Evolutionary conservation across 129 eudicot genomes (phyloP).

Genomic region (Silybum marianum): DNA sequence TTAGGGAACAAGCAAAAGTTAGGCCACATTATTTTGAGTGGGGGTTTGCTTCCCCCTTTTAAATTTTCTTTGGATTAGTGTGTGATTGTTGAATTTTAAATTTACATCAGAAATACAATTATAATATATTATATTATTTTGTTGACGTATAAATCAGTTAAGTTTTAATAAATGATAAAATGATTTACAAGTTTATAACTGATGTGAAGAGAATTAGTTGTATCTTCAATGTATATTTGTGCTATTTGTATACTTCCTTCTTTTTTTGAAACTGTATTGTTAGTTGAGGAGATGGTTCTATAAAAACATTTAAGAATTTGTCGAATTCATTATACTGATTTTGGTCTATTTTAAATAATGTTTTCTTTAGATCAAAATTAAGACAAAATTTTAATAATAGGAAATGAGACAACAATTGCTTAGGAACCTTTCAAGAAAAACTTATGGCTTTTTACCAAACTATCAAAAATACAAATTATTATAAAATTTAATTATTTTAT

Average conservation of each 20-base stretch:
- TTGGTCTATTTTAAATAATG: neutral
- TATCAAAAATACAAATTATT: neutral
- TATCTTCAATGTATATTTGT: neutral
- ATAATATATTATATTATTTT: neutral
- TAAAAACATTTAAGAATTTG: neutral
- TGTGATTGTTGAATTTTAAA: neutral
- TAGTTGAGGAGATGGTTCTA: neutral
- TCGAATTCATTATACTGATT: neutral
- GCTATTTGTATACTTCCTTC: neutral
- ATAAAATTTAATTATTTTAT: too few species aligned
- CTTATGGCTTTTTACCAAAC: neutral
- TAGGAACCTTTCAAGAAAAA: neutral
- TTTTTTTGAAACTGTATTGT: neutral
- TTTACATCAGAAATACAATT: neutral
- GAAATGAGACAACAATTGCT: neutral
- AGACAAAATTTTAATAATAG: too few species aligned
- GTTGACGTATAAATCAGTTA: neutral
- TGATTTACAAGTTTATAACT: neutral
- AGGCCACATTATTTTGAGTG: constrained; percentile 1
- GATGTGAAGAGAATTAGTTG: neutral
- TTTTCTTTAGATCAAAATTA: too few species aligned
- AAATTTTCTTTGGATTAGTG: neutral
- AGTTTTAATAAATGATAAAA: too few species aligned
- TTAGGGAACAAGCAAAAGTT: neutral
- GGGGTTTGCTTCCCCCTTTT: neutral